phyloP scores from a whole-genome alignment of 2,329 filamentous ascomycete species.

The Lachnellula arida region DNA sequence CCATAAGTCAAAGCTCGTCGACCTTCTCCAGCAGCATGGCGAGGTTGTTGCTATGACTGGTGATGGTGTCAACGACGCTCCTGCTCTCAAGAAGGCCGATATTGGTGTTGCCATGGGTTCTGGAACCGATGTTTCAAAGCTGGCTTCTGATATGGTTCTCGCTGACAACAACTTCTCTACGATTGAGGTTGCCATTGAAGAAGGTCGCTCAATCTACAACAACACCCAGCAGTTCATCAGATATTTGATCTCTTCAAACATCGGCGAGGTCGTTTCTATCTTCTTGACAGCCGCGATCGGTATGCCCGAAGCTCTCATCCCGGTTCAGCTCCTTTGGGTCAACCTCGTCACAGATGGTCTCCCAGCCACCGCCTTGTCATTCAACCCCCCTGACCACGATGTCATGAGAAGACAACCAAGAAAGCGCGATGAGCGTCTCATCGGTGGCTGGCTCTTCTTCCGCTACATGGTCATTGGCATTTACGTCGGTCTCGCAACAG shows the following conservation, averaged over 20 bases:
- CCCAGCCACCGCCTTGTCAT: conserved; percentile 90
- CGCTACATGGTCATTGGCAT: conserved; percentile 93
- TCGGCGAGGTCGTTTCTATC: conserved; percentile 97
- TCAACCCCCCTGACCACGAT: conserved; percentile 98
- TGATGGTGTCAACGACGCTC: conserved; percentile 97
- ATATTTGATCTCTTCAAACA: conserved; percentile 98
- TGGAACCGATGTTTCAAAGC: conserved; percentile 92
- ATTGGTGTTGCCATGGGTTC: conserved; percentile 99
- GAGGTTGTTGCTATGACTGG: conserved; percentile 99
- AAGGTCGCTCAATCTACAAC: conserved; percentile 98
- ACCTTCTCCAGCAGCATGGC: conserved; percentile 85
- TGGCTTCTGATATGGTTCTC: conserved; percentile 97
- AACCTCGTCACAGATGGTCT: conserved; percentile 97
- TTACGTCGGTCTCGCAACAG: conserved; percentile 91
- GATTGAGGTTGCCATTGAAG: conserved; percentile 92
- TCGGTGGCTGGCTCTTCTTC: conserved; percentile 95
- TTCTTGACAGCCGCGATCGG: conserved; percentile 94
- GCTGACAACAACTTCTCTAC: conserved; percentile 99
- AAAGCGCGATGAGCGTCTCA: conserved; percentile 87
- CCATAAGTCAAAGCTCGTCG: conserved; percentile 97
- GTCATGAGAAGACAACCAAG: conserved; percentile 91
- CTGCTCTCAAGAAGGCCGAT: conserved; percentile 95
- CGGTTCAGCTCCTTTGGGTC: conserved; percentile 97
- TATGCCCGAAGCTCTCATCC: conserved; percentile 96
- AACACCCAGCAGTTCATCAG: conserved; percentile 99